Percentiles rank a stretch among this genome's conserved stretches.
Evolutionary conservation across 129 eudicot species (phyloP).

Genomic region (sunflower (Helianthus annuus)): HanXRQr2.0-SUNRISE NC_035437.2:177669058-177669557

Average conservation of each 20-base stretch:
- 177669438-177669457: conserved; percentile 84
- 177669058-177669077: conserved; percentile 59
- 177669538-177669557: conserved; percentile 81
- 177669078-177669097: conserved; percentile 61
- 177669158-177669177: conserved; percentile 68
- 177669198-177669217: conserved; percentile 70
- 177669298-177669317: conserved; percentile 71
- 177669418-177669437: conserved; percentile 74
- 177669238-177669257: conserved; percentile 80
- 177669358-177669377: conserved; percentile 63
- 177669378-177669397: conserved; percentile 76
- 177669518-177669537: conserved; percentile 68
- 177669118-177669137: conserved; percentile 77
- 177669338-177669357: conserved; percentile 79
- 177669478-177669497: conserved; percentile 62
- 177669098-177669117: conserved; percentile 59
- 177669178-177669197: conserved; percentile 92
- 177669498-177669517: conserved; percentile 78
- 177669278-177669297: conserved; percentile 67
- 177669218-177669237: conserved; percentile 69
- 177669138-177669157: conserved; percentile 74
- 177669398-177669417: conserved; percentile 81
- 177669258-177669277: conserved; percentile 92
- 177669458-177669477: conserved; percentile 86
- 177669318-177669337: conserved; percentile 94